Conservation (phyloP, 2,329 filamentous ascomycete species). For the Penicillium sp. region DNA sequence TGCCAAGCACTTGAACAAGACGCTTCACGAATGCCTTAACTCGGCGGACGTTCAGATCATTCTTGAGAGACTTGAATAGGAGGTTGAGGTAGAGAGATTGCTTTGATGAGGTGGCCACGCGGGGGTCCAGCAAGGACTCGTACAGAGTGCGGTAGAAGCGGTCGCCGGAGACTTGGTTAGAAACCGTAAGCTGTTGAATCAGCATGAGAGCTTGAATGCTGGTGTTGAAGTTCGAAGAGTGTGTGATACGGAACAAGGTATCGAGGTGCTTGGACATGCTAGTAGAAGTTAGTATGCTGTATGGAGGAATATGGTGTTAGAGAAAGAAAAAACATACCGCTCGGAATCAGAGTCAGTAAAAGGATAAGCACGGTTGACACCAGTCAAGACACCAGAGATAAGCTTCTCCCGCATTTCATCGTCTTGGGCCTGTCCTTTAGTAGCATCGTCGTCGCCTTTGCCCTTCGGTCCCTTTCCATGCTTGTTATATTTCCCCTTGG, state of each 20-base stretch:
- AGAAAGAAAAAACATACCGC: constrained; percentile 52
- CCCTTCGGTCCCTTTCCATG: constrained; percentile 54
- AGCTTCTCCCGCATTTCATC: constrained; percentile 85
- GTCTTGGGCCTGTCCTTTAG: constrained; percentile 47
- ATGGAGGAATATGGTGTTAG: background rate
- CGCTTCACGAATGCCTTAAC: constrained; percentile 96
- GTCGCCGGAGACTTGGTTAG: constrained; percentile 78
- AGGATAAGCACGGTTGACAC: constrained; percentile 93
- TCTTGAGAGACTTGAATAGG: constrained; percentile 81
- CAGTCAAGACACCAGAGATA: constrained; percentile 85
- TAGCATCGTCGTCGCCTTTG: constrained; percentile 42
- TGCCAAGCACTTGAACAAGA: constrained; percentile 77
- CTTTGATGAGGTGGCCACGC: constrained; percentile 86
- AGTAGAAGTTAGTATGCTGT: constrained; percentile 14
- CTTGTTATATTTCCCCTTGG: constrained; percentile 47
- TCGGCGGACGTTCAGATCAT: constrained; percentile 83
- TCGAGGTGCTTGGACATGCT: constrained; percentile 74
- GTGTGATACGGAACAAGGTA: constrained; percentile 91
- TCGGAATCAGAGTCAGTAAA: constrained; percentile 81
- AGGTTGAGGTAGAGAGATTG: constrained; percentile 94
- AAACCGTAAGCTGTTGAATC: constrained; percentile 84
- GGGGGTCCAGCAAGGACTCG: constrained; percentile 88
- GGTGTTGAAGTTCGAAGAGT: constrained; percentile 98
- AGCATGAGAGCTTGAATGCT: constrained; percentile 93
- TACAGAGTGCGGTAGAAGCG: constrained; percentile 95